These are phyloP conservation scores for Lathyrus aphaca DNA, from an alignment of 306 rosid species.

Conservation along the genomic window DNA sequence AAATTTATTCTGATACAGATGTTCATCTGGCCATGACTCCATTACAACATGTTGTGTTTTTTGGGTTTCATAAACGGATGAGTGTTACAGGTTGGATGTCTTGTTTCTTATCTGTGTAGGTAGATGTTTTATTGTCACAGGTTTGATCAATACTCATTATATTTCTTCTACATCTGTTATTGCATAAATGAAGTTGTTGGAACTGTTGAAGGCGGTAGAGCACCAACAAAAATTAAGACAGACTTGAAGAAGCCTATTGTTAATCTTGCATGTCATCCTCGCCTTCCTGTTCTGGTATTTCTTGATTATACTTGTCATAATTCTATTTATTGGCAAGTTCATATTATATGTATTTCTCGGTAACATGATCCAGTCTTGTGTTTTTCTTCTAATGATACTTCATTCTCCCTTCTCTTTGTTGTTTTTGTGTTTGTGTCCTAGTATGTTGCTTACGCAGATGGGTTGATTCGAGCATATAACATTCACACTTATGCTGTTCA, in stretches of 20 bases:
- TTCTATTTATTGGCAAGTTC: conserved; percentile 34
- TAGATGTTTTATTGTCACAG: conserved; percentile 18
- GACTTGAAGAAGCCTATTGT: conserved; percentile 96
- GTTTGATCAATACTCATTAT: conserved; percentile 26
- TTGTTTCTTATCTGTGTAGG: conserved; percentile 25
- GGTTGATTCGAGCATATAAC: conserved; percentile 94
- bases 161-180: conserved; percentile 36
- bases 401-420: conserved; percentile 35
- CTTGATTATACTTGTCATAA: conserved; percentile 20
- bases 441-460: conserved; percentile 97
- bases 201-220: conserved; percentile 95
- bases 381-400: conserved; percentile 32
- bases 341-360: conserved; percentile 20
- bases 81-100: conserved; percentile 82
- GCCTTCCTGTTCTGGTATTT: conserved; percentile 84
- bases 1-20: conserved; percentile 77
- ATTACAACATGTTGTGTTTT: conserved; percentile 83
- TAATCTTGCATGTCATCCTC: conserved; percentile 99
- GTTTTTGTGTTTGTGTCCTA: conserved; percentile 44
- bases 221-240: conserved; percentile 93
- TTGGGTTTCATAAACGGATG: conserved; percentile 91
- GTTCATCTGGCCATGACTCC: conserved; percentile 98
- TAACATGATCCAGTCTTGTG: conserved; percentile 14
- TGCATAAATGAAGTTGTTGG: conserved; percentile 84
- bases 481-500: conserved; percentile 93